Conservation (phyloP, 1,284 basidiomycete genomes). For the Lignosus rhinocerotis region DNA sequence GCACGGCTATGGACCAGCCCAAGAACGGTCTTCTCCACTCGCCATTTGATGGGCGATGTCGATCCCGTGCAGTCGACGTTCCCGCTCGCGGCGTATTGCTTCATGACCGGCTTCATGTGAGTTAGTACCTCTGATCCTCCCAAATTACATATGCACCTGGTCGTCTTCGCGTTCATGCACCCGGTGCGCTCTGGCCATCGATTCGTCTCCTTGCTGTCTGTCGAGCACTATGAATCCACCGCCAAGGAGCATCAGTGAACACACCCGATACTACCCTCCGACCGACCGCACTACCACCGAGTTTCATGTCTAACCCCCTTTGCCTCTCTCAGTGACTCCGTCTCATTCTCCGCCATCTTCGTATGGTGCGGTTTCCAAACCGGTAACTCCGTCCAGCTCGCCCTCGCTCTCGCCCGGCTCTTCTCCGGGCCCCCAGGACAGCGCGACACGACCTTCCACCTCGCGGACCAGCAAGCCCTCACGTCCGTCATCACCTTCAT, state of each 20-base stretch:
- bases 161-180: background rate
- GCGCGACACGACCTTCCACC: conserved; percentile 63
- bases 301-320: background rate
- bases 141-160: background rate
- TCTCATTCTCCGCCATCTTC: conserved; percentile 80
- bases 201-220: no score
- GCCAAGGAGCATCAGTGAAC: background rate
- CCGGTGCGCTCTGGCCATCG: background rate
- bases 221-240: background rate
- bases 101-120: conserved; percentile 85
- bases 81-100: conserved; percentile 75
- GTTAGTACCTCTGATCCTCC: conserved; percentile 29
- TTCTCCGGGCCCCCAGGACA: conserved; percentile 56
- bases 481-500: conserved; percentile 76
- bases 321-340: conserved; percentile 52
- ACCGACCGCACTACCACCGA: no score
- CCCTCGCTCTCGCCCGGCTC: conserved; percentile 61
- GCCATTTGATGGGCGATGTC: conserved; percentile 51
- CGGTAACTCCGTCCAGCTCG: conserved; percentile 67
- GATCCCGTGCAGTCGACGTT: conserved; percentile 59
- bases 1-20: conserved; percentile 31
- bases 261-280: background rate
- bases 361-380: conserved; percentile 91
- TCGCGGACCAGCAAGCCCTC: conserved; percentile 80
- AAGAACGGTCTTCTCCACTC: conserved; percentile 26